Evolutionary conservation across 495 filamentous ascomycete species (phyloP).

Genomic region (Xylaria grammica): DNA sequence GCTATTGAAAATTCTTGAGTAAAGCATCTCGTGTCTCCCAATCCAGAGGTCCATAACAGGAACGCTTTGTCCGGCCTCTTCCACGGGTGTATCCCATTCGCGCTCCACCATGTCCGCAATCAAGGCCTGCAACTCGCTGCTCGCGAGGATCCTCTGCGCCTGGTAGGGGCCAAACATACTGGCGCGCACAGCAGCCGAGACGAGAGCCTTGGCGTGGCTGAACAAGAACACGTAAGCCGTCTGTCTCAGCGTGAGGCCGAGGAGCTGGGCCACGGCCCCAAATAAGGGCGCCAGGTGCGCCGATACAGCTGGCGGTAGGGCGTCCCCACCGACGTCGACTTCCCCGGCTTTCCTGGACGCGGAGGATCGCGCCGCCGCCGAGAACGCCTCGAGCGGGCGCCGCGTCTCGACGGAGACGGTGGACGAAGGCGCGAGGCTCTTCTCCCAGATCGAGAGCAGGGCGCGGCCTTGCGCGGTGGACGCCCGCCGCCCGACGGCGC

Average conservation of each 20-base stretch:
- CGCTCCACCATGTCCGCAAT: conserved; percentile 66
- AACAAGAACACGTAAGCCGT: conserved; percentile 85
- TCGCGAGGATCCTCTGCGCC: conserved; percentile 81
- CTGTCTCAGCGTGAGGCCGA: conserved; percentile 66
- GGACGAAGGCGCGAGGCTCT: conserved; percentile 58
- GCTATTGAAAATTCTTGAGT: conserved; percentile 94
- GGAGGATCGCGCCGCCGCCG: conserved; percentile 37
- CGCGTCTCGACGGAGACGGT: conserved; percentile 26
- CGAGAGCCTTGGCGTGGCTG: conserved; percentile 83
- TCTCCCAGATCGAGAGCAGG: conserved; percentile 87
- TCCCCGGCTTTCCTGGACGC: conserved; percentile 18
- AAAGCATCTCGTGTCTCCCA: conserved; percentile 91
- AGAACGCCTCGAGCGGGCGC: conserved; percentile 39
- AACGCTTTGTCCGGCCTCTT: conserved; percentile 84
- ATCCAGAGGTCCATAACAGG: conserved; percentile 93
- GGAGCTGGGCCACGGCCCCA: conserved; percentile 69
- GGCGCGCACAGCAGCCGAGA: conserved; percentile 88
- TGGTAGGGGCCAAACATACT: conserved; percentile 92
- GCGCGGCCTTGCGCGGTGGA: conserved; percentile 85
- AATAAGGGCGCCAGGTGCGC: conserved; percentile 84
- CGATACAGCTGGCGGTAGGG: conserved; percentile 42
- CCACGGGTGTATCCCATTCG: conserved; percentile 62
- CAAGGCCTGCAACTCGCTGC: conserved; percentile 61
- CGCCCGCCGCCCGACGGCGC: conserved; percentile 84
- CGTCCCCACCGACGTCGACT: not conserved